Percentiles rank a stretch among this genome's conserved stretches.
These are phyloP conservation scores for Corchorus olitorius DNA, from an alignment of 345 rosid species.

Conservation along the genomic window DNA sequence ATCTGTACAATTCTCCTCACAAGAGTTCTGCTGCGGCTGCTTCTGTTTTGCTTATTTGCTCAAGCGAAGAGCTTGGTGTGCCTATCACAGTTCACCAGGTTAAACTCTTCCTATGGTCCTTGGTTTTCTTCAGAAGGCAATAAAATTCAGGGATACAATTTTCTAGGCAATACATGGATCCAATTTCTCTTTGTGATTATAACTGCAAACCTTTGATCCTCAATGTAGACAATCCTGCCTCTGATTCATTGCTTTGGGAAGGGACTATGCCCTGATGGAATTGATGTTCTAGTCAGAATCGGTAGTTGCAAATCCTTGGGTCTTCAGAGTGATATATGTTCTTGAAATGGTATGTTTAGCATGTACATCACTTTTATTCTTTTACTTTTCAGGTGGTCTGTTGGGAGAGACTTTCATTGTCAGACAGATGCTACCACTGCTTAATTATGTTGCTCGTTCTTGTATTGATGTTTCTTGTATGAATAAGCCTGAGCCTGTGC, in stretches of 20 bases:
- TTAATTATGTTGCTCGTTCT: conserved; percentile 68
- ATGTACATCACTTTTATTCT: conserved; percentile 26
- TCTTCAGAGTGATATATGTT: conserved; percentile 29
- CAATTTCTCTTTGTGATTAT: conserved; percentile 24
- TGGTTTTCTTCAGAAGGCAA: conserved; percentile 21
- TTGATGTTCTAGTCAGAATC: conserved; percentile 88
- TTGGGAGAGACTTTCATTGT: conserved; percentile 72
- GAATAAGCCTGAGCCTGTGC: conserved; percentile 84
- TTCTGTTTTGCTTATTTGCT: conserved; percentile 83
- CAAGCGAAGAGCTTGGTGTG: conserved; percentile 93
- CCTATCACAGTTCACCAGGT: conserved; percentile 93
- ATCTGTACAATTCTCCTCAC: conserved; percentile 69
- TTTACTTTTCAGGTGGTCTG: conserved; percentile 70
- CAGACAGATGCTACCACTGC: conserved; percentile 86
- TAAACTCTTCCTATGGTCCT: conserved; percentile 25
- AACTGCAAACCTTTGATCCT: conserved; percentile 26
- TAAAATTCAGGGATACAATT: conserved; percentile 2
- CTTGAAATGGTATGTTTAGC: conserved; percentile 26
- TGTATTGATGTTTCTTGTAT: conserved; percentile 57
- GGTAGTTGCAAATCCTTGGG: conserved; percentile 61
- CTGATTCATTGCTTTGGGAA: conserved; percentile 90
- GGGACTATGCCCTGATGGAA: conserved; percentile 88
- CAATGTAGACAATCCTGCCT: conserved; percentile 81
- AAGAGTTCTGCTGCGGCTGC: conserved; percentile 88
- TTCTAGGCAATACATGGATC: not conserved